A percentile compares a stretch with the other conserved stretches of the same genome.
These are phyloP conservation scores for Botrytis porri DNA, from an alignment of 2,329 filamentous ascomycete genomes.

Conservation along the genomic window DNA sequence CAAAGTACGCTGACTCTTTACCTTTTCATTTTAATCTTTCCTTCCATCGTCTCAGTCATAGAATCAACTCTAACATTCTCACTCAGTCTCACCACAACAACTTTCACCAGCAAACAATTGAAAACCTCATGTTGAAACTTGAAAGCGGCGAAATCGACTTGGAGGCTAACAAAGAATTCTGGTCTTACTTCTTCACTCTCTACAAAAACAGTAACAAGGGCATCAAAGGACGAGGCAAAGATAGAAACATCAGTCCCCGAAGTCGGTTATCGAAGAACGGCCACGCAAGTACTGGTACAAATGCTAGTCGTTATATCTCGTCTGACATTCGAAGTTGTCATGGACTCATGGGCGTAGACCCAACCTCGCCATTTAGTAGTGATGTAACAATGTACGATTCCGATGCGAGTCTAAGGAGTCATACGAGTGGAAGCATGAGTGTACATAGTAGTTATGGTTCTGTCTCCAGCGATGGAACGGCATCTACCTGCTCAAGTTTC, in stretches of 20 bases:
- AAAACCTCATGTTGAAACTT: slow-evolving; percentile 64
- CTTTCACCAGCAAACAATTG: slow-evolving; percentile 76
- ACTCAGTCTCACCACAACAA: slow-evolving; percentile 43
- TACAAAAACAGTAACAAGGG: slow-evolving; percentile 99
- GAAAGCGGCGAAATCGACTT: slow-evolving; percentile 61
- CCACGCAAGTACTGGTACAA: neutral
- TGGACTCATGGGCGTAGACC: slow-evolving; percentile 25
- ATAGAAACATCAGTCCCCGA: slow-evolving; percentile 57
- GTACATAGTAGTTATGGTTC: slow-evolving; percentile 1
- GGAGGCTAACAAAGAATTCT: slow-evolving; percentile 69
- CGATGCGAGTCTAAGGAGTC: slow-evolving; percentile 26
- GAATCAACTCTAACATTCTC: neutral
- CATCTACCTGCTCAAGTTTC: neutral
- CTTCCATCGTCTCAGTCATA: neutral
- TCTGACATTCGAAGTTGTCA: slow-evolving; percentile 22
- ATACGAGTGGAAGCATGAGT: slow-evolving; percentile 9
- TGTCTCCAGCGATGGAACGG: neutral
- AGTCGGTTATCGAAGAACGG: neutral
- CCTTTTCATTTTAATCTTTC: neutral
- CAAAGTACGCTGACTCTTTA: slow-evolving; percentile 54
- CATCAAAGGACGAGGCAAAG: slow-evolving; percentile 92
- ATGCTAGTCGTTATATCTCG: slow-evolving; percentile 5
- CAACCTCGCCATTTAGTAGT: neutral
- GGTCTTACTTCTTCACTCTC: slow-evolving; percentile 79
- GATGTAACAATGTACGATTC: slow-evolving; percentile 10